Conservation (phyloP, 2,329 filamentous ascomycete genomes). For the Aspergillus phoenicis region DNA sequence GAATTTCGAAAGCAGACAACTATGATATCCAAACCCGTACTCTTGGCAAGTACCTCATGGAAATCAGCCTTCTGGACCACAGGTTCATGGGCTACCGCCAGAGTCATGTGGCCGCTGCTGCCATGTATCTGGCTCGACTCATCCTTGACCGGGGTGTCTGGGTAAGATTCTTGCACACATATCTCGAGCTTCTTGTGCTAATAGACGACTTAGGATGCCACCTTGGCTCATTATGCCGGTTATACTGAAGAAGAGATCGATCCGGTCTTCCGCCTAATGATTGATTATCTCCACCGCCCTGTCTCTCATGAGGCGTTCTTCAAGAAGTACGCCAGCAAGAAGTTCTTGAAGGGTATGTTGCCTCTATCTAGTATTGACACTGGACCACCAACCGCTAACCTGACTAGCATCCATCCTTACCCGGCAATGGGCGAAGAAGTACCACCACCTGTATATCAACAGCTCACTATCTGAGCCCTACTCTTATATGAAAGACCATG, state of each 20-base stretch:
- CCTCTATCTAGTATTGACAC: background rate
- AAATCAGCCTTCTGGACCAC: conserved; percentile 94
- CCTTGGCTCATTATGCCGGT: conserved; percentile 85
- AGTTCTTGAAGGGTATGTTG: conserved; percentile 89
- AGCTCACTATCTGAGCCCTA: conserved; percentile 35
- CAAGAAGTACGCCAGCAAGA: conserved; percentile 99
- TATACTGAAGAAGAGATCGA: conserved; percentile 92
- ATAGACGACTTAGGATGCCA: conserved; percentile 65
- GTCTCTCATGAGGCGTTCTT: conserved; percentile 97
- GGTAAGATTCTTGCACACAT: conserved; percentile 59
- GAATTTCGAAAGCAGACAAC: conserved; percentile 98
- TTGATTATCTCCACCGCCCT: conserved; percentile 90
- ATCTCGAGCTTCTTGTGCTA: conserved; percentile 12
- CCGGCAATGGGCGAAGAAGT: conserved; percentile 90
- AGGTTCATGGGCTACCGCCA: conserved; percentile 88
- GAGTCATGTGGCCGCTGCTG: conserved; percentile 84
- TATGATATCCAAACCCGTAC: conserved; percentile 98
- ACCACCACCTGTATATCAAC: conserved; percentile 48
- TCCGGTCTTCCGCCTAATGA: conserved; percentile 89
- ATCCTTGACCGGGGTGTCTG: conserved; percentile 90
- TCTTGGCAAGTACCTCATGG: conserved; percentile 94
- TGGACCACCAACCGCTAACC: conserved; percentile 23
- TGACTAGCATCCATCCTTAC: conserved; percentile 80
- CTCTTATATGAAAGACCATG: conserved; percentile 36
- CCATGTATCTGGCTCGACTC: conserved; percentile 91